A percentile compares a stretch with the other conserved stretches of the same genome.
These are phyloP conservation scores for Platanus orientalis DNA, from an alignment of 164 flowering plant species.

Conservation along the genomic window DNA sequence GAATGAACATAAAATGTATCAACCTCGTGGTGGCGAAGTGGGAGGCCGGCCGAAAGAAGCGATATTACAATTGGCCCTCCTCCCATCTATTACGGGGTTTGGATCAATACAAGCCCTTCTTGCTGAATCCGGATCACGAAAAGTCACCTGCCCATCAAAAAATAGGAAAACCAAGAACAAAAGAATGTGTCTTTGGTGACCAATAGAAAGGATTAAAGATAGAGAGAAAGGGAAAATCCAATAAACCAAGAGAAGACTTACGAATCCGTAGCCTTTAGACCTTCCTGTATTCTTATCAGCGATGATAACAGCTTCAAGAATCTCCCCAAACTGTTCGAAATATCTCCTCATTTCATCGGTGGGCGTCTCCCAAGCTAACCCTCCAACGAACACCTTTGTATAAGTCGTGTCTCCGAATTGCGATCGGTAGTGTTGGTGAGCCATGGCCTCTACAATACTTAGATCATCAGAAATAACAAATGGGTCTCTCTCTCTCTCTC, in stretches of 20 bases:
- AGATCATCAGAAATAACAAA: background rate
- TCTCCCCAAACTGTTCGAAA: conserved; percentile 88
- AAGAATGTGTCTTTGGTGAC: no score
- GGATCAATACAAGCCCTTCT: conserved; percentile 71
- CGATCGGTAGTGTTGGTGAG: conserved; percentile 63
- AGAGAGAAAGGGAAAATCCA: background rate
- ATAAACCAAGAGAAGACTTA: conserved; percentile 28
- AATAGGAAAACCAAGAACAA: background rate
- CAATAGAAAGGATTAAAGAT: background rate
- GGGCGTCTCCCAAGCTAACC: conserved; percentile 94
- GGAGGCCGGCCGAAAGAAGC: conserved; percentile 86
- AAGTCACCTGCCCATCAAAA: conserved; percentile 61
- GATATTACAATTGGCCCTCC: conserved; percentile 90
- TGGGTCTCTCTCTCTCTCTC: background rate
- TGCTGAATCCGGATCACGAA: conserved; percentile 89
- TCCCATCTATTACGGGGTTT: conserved; percentile 83
- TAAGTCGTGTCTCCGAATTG: conserved; percentile 87
- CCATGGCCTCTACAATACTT: conserved; percentile 29
- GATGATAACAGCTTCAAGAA: conserved; percentile 91
- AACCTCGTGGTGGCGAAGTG: conserved; percentile 85
- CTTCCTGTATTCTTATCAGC: conserved; percentile 72
- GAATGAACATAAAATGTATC: conserved; percentile 3
- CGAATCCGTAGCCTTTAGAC: conserved; percentile 97
- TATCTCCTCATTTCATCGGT: conserved; percentile 69
- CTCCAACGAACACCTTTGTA: conserved; percentile 91